Conservation (phyloP, 495 filamentous ascomycete genomes). For the Talaromyces trachyspermus region DNA sequence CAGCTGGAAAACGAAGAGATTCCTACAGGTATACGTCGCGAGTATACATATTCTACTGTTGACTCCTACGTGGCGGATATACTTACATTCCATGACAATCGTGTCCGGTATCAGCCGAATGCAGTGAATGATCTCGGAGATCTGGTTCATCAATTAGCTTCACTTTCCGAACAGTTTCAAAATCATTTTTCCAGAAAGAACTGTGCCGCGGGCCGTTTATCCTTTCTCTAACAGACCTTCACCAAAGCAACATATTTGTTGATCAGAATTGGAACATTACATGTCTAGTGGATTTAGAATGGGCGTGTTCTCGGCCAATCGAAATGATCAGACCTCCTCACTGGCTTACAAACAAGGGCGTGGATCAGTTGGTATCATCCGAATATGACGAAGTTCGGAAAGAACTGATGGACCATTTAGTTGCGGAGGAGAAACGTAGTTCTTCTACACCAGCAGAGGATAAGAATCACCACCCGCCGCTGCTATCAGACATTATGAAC, state of each 20-base stretch:
- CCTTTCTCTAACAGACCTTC: constrained; percentile 20
- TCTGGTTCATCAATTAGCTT: constrained; percentile 20
- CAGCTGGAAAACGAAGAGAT: constrained; percentile 30
- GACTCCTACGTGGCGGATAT: constrained; percentile 29
- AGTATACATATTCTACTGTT: constrained; percentile 21
- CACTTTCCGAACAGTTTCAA: constrained; percentile 21
- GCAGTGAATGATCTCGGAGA: constrained; percentile 21
- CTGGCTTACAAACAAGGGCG: constrained; percentile 15
- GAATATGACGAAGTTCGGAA: constrained; percentile 10
- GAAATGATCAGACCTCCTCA: constrained; percentile 22
- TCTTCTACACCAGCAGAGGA: neutral
- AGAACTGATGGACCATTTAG: constrained; percentile 8
- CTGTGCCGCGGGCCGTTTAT: constrained; percentile 16
- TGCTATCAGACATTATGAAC: constrained; percentile 13
- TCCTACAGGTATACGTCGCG: constrained; percentile 20
- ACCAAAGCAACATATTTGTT: constrained; percentile 23
- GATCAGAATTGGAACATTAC: constrained; percentile 18
- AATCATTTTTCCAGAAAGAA: constrained; percentile 19
- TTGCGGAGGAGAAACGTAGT: constrained; percentile 3
- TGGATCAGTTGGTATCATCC: constrained; percentile 10
- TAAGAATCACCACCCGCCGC: neutral
- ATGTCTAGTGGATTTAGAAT: constrained; percentile 24
- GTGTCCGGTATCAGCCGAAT: constrained; percentile 26
- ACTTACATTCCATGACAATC: constrained; percentile 23
- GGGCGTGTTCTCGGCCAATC: constrained; percentile 19